These are phyloP conservation scores for Sugiyamaella americana DNA, from an alignment of 805 yeast species.

Conservation along the genomic window DNA sequence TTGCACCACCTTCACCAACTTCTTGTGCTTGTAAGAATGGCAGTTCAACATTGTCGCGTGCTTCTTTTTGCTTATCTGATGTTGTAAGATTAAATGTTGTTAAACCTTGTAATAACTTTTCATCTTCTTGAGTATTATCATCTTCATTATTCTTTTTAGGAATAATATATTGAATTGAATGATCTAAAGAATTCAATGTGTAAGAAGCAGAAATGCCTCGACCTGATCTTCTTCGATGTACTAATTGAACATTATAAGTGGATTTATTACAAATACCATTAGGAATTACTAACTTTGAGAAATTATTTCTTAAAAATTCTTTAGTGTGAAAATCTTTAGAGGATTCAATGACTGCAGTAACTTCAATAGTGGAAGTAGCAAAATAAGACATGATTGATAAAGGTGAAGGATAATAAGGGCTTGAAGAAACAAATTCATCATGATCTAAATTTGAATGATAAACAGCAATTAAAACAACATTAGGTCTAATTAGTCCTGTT, in stretches of 20 bases:
- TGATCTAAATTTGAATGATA: constrained; percentile 32
- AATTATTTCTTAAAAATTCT: constrained; percentile 40
- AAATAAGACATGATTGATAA: constrained; percentile 54
- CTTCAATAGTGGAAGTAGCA: constrained; percentile 67
- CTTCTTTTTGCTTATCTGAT: constrained; percentile 65
- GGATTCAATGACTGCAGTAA: constrained; percentile 40
- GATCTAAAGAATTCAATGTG: constrained; percentile 41
- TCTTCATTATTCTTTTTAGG: constrained; percentile 25
- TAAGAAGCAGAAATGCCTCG: constrained; percentile 57
- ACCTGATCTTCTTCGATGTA: constrained; percentile 79
- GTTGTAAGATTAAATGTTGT: constrained; percentile 86
- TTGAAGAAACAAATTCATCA: constrained; percentile 9
- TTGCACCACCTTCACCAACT: constrained; percentile 44
- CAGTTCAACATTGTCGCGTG: constrained; percentile 77
- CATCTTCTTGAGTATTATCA: constrained; percentile 35
- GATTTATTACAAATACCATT: constrained; percentile 42
- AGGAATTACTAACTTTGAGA: constrained; percentile 44
- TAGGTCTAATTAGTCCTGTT: constrained; percentile 44
- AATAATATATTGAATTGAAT: constrained; percentile 38
- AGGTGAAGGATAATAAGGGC: constrained; percentile 47
- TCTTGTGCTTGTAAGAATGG: constrained; percentile 91
- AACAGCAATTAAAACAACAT: constrained; percentile 41
- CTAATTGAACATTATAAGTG: constrained; percentile 45
- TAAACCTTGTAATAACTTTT: constrained; percentile 56
- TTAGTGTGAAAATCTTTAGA: constrained; percentile 36